Conservation (phyloP, 208 protist genomes). For the Leishmania gerbilli region DNA sequence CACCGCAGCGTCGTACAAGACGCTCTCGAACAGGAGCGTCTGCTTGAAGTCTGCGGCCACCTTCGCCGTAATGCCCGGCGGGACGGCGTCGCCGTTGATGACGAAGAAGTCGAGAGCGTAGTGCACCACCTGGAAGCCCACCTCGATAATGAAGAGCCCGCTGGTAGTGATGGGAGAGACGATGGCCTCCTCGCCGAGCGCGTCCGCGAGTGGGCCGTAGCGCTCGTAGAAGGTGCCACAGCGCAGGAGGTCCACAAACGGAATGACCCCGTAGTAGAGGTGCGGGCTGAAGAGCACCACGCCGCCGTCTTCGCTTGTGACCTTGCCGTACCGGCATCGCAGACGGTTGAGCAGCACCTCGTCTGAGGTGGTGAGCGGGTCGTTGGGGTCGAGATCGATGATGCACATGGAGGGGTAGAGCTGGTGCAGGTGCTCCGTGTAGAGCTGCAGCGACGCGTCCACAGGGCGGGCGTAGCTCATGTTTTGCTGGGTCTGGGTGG, state of each 20-base stretch:
- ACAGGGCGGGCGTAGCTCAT: conserved; percentile 38
- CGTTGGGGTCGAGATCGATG: conserved; percentile 77
- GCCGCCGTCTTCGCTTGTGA: conserved; percentile 42
- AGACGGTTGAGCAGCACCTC: conserved; percentile 71
- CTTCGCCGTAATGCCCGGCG: conserved; percentile 50
- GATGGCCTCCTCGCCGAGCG: conserved; percentile 22
- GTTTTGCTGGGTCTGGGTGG: conserved; percentile 33
- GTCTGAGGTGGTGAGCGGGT: conserved; percentile 53
- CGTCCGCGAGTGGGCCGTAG: conserved; percentile 18
- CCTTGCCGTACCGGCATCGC: conserved; percentile 86
- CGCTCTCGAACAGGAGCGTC: conserved; percentile 68
- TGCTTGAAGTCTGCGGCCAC: conserved; percentile 77
- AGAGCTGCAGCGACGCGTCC: conserved; percentile 61
- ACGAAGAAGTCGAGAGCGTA: conserved; percentile 90
- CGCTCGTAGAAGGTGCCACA: conserved; percentile 21
- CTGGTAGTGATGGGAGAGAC: conserved; percentile 44
- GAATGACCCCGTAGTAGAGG: conserved; percentile 71
- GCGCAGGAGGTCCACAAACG: conserved; percentile 52
- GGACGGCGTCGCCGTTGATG: conserved; percentile 60
- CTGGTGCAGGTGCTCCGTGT: conserved; percentile 59
- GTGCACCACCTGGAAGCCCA: conserved; percentile 87
- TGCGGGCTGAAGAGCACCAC: conserved; percentile 62
- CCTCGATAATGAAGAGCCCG: conserved; percentile 81
- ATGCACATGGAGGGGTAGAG: conserved; percentile 67
- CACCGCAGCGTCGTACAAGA: conserved; percentile 82